Percentiles rank a stretch among this genome's conserved stretches.
phyloP scores from a whole-genome alignment of 2,329 filamentous ascomycete genomes.

The Lecanicillium sp. region DNA sequence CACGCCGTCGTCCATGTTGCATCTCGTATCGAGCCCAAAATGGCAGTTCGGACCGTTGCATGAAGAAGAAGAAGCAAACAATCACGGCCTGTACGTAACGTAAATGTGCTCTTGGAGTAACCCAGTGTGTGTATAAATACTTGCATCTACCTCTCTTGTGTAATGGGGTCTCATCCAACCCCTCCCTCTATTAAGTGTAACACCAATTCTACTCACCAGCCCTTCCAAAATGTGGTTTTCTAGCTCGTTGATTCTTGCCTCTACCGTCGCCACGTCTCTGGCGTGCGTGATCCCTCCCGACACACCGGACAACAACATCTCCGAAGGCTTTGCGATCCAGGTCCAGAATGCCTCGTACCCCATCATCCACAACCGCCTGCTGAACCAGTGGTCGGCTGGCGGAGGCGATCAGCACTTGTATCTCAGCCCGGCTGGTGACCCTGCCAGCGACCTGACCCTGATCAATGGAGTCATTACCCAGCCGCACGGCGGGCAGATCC shows the following conservation, averaged over 20 bases:
- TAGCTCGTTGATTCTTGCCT: conserved; percentile 14
- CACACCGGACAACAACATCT: conserved; percentile 23
- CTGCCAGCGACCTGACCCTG: conserved; percentile 27
- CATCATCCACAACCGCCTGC: conserved; percentile 26
- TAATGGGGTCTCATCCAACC: no score
- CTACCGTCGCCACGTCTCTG: conserved; percentile 6
- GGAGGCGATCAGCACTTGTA: conserved; percentile 33
- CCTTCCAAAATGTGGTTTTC: conserved; percentile 5
- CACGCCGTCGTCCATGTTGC: no score
- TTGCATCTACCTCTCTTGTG: no score
- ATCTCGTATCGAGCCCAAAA: no score
- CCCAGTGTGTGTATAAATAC: no score
- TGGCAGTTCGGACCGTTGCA: no score
- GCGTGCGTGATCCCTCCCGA: conserved; percentile 23
- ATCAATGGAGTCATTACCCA: conserved; percentile 28
- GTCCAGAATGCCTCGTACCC: conserved; percentile 28
- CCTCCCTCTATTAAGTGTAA: no score
- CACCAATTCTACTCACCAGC: no score
- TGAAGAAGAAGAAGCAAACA: no score
- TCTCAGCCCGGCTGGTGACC: conserved; percentile 27
- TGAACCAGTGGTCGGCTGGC: conserved; percentile 27
- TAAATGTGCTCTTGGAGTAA: no score
- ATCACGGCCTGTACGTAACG: no score
- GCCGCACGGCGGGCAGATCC: conserved; percentile 13
- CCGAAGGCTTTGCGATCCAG: conserved; percentile 25